Base-by-base conservation (phyloP, 75 land plant species). In the Gnetum montanum region DNA sequence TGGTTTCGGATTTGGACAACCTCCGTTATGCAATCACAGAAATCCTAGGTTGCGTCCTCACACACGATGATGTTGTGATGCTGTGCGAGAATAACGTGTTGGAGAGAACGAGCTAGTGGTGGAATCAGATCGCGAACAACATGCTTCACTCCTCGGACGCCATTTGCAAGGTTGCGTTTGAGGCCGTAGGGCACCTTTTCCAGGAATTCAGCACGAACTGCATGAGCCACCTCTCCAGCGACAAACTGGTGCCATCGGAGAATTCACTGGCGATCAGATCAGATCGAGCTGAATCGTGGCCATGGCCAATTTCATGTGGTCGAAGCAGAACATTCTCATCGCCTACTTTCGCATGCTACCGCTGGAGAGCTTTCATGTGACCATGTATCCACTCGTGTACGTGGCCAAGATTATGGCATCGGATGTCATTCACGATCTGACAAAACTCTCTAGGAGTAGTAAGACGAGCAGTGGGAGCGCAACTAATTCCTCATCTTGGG, bases 191-290 rank as follows among this genome's bases (percentile, higher is more conserved):
- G 11, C 73, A 87, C 31, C 60, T 95, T 43, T 95, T 95, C 38
- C 72, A 72, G 38, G 99, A 95, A 67, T 90, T 95, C 49, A 79
- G 76, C 19, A 72, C 85, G 49, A 95, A 90, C 75, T 54, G 88
- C 49, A 83, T 95, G 96, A 90, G 97, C 68, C 46, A 91, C 6
- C 72, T 95, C 38, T 96, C 99, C 0, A 96, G 99, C 1, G 97
- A 95, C 57, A 86, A 85, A 77, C 72, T 95, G 11, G 73, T 90
- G 22, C 85, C 89, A 43, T 77, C 75, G 19, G 99, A 95, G 60
- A 88, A 84, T 58, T 86, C 99, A 2, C 59, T 95, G 6, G 99
- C 99, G 1, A 90, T 95, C 38, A 59, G 92, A 20, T 85, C 99
- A 6, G 74, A 69, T 49, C 90, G 99, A 96, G 82, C 40, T 91